Conservation (phyloP, 1,139 yeast genomes). For the Debaryomycetaceae sp. region DNA sequence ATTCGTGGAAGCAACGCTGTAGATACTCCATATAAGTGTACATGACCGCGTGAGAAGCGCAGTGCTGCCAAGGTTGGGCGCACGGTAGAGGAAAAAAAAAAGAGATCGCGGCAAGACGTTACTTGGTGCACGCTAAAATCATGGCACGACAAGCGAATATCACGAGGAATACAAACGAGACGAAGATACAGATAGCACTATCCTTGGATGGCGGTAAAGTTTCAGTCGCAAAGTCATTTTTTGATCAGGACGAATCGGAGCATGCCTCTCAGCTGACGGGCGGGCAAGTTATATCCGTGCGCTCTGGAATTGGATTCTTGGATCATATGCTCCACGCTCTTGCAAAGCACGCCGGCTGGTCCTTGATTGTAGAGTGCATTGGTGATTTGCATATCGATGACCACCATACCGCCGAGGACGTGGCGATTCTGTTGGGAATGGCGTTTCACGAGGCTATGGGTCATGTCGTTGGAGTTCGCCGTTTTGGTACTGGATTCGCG, state of each 20-base stretch:
- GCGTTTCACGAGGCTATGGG: constrained; percentile 90
- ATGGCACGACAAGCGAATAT: constrained; percentile 36
- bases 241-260: constrained; percentile 17
- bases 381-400: constrained; percentile 96
- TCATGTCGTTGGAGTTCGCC: constrained; percentile 76
- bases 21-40: constrained; percentile 78
- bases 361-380: constrained; percentile 73
- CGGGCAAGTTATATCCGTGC: constrained; percentile 65
- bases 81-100: not conserved
- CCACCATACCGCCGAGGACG: constrained; percentile 95
- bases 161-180: constrained; percentile 77
- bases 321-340: constrained; percentile 97
- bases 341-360: constrained; percentile 97
- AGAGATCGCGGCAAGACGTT: constrained; percentile 1
- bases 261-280: constrained; percentile 57
- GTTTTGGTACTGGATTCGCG: constrained; percentile 92
- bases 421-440: constrained; percentile 81
- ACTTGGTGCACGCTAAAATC: constrained; percentile 1
- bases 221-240: constrained; percentile 45
- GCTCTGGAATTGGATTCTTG: constrained; percentile 88
- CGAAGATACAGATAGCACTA: constrained; percentile 79
- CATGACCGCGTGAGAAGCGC: no score
- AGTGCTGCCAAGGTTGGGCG: no score
- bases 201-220: constrained; percentile 78
- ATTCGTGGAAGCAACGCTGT: constrained; percentile 53